Conservation (phyloP, 2,329 filamentous ascomycete species). For the Cordyceps farinosa region DNA sequence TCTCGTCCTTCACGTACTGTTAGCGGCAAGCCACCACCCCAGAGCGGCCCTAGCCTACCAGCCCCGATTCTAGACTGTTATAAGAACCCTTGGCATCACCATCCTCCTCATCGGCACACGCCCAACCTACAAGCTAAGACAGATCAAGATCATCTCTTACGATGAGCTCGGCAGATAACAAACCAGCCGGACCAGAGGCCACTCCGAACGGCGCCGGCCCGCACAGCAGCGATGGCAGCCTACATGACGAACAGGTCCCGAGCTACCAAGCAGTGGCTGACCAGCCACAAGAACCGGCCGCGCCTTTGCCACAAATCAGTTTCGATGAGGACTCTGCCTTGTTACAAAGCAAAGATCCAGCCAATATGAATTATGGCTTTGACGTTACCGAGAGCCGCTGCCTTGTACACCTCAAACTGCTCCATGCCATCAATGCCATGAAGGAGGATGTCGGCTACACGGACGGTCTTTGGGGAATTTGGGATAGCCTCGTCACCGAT, state of each 20-base stretch:
- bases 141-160: background rate
- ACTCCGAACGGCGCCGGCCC: background rate
- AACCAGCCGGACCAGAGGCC: background rate
- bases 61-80: background rate
- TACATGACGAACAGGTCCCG: background rate
- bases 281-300: background rate
- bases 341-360: background rate
- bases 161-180: background rate
- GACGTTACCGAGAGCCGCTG: conserved; percentile 35
- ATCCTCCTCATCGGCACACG: too few species aligned
- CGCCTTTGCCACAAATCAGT: background rate
- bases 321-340: background rate
- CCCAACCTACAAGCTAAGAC: background rate
- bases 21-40: background rate
- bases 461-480: conserved; percentile 64
- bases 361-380: background rate
- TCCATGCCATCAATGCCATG: conserved; percentile 64
- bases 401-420: conserved; percentile 69
- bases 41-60: too few species aligned
- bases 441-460: conserved; percentile 63
- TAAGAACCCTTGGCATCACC: background rate
- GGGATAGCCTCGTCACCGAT: conserved; percentile 41
- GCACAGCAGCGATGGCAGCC: background rate
- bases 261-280: background rate
- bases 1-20: too few species aligned